Conservation (phyloP, 2,329 filamentous ascomycete genomes). For the Pseudogymnoascus sp. region DNA sequence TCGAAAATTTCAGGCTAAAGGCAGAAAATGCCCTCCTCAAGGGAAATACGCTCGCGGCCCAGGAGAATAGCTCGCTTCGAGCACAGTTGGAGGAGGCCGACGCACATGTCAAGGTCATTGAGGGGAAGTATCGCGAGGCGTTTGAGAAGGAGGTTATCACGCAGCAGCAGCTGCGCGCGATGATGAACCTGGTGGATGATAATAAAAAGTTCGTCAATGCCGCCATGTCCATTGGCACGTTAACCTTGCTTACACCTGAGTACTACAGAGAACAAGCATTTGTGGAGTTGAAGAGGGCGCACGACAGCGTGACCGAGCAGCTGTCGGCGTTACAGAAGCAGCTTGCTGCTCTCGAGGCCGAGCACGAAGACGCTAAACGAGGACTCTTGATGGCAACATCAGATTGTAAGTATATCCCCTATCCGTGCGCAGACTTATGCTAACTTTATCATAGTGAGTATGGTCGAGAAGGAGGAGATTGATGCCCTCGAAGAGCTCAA, state of each 20-base stretch:
- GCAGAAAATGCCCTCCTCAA: constrained; percentile 53
- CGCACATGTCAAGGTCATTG: constrained; percentile 41
- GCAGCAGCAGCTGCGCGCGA: constrained; percentile 48
- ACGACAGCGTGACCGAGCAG: constrained; percentile 38
- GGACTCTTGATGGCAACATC: constrained; percentile 44
- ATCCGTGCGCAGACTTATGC: constrained; percentile 4
- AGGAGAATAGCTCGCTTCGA: constrained; percentile 45
- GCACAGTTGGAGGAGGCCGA: constrained; percentile 48
- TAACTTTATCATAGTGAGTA: constrained; percentile 36
- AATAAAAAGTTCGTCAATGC: constrained; percentile 24
- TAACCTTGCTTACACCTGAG: constrained; percentile 36
- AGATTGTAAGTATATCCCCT: constrained; percentile 36
- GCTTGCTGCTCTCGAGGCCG: constrained; percentile 34
- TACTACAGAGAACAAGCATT: constrained; percentile 46
- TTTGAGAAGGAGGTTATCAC: constrained; percentile 50
- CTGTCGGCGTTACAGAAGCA: constrained; percentile 38
- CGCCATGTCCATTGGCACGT: constrained; percentile 24
- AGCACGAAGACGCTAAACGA: constrained; percentile 45
- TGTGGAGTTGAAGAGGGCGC: constrained; percentile 41
- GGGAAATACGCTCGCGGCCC: constrained; percentile 43
- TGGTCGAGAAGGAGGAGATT: constrained; percentile 44
- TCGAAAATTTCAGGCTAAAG: constrained; percentile 47
- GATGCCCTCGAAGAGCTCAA: constrained; percentile 51
- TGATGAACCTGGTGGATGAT: constrained; percentile 43
- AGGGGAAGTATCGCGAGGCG: constrained; percentile 46